phyloP scores from a whole-genome alignment of 2,329 filamentous ascomycete genomes.

The Apiospora malaysiana region DNA sequence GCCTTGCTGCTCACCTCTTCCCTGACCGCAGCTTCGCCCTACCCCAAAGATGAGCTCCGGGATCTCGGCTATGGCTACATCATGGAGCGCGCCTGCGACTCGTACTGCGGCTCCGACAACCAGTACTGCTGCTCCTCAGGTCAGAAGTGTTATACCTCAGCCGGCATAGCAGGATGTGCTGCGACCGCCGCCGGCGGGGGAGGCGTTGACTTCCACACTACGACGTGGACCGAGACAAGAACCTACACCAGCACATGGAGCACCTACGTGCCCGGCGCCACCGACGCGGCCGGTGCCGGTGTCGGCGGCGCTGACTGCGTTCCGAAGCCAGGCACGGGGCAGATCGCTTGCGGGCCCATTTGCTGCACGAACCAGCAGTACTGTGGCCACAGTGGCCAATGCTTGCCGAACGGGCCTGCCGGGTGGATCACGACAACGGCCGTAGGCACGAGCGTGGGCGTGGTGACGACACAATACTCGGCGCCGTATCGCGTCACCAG shows the following conservation, averaged over 20 bases:
- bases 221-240: slow-evolving; percentile 66
- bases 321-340: slow-evolving; percentile 52
- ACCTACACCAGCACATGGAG: slow-evolving; percentile 66
- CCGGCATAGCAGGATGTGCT: slow-evolving; percentile 57
- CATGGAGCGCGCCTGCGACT: slow-evolving; percentile 54
- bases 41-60: slow-evolving; percentile 55
- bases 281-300: slow-evolving; percentile 44
- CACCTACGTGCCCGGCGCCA: slow-evolving; percentile 54
- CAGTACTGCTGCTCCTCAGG: slow-evolving; percentile 60
- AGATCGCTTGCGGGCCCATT: slow-evolving; percentile 69
- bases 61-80: slow-evolving; percentile 57
- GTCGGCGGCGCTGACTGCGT: slow-evolving; percentile 53
- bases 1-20: slow-evolving; percentile 41
- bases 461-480: slow-evolving; percentile 60
- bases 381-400: slow-evolving; percentile 63
- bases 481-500: slow-evolving; percentile 59
- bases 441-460: slow-evolving; percentile 49
- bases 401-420: slow-evolving; percentile 55
- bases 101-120: slow-evolving; percentile 60
- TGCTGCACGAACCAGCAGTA: slow-evolving; percentile 76
- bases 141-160: slow-evolving; percentile 57
- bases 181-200: slow-evolving; percentile 37
- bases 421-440: slow-evolving; percentile 52
- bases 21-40: slow-evolving; percentile 51
- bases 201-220: slow-evolving; percentile 51